These are phyloP conservation scores for Prototheca wickerhamii DNA, from an alignment of 163 green algal genomes.

Conservation along the genomic window DNA sequence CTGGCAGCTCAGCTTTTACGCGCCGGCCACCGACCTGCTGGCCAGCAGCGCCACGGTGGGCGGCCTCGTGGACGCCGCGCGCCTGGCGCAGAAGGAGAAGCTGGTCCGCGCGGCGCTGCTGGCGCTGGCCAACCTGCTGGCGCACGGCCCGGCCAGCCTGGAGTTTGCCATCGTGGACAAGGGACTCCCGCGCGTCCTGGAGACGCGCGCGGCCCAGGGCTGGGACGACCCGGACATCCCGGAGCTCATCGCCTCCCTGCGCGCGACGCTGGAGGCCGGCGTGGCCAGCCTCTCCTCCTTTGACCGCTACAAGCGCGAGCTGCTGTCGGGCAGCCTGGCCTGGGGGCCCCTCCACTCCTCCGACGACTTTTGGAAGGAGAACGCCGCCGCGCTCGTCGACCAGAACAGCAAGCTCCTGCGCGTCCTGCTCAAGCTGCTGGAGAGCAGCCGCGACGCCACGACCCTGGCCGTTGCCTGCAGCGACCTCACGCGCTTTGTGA, in stretches of 20 bases:
- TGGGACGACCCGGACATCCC: conserved; percentile 81
- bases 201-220: conserved; percentile 44
- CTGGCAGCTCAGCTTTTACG: conserved; percentile 85
- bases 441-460: conserved; percentile 39
- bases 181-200: conserved; percentile 54
- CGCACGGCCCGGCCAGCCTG: conserved; percentile 23
- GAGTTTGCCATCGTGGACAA: conserved; percentile 73
- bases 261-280: conserved; percentile 55
- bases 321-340: conserved; percentile 73
- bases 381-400: conserved; percentile 81
- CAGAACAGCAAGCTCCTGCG: conserved; percentile 86
- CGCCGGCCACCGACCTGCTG: conserved; percentile 52
- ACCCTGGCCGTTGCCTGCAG: conserved; percentile 75
- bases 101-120: conserved; percentile 67
- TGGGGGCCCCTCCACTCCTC: conserved; percentile 78
- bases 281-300: conserved; percentile 67
- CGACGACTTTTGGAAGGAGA: conserved; percentile 70
- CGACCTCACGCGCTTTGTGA: conserved; percentile 86
- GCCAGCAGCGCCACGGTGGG: conserved; percentile 36
- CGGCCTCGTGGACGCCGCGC: conserved; percentile 62
- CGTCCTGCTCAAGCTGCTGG: conserved; percentile 60
- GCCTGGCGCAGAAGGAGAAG: conserved; percentile 73
- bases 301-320: conserved; percentile 88
- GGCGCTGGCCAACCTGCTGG: conserved; percentile 63
- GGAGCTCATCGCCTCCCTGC: conserved; percentile 55